phyloP scores from a whole-genome alignment of 129 eudicot species.

The Pseudognaphalium luteoalbum region DNA sequence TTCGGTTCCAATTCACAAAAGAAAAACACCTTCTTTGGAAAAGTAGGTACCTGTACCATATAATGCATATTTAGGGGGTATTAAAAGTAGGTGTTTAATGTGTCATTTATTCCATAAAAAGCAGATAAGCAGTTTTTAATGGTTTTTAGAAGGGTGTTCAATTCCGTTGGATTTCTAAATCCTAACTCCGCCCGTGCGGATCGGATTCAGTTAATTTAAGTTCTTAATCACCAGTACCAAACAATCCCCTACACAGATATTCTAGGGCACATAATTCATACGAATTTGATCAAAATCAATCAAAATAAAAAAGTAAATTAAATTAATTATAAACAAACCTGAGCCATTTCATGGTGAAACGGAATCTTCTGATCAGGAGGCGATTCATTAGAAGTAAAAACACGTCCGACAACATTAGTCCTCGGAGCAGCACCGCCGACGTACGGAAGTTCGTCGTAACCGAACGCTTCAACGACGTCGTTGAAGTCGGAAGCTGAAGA shows the following conservation, averaged over 20 bases:
- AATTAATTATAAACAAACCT: slow-evolving; percentile 35
- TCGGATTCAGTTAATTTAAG: not conserved
- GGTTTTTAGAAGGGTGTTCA: no score
- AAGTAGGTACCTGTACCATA: slow-evolving; percentile 69
- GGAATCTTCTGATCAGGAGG: slow-evolving; percentile 98
- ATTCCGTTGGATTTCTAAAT: not conserved
- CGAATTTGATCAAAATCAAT: not conserved
- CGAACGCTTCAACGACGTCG: slow-evolving; percentile 90
- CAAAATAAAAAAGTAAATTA: not conserved
- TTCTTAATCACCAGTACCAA: not conserved
- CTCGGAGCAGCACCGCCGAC: slow-evolving; percentile 97
- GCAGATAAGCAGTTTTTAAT: no score
- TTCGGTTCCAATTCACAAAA: slow-evolving; percentile 90
- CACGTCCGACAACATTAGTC: slow-evolving; percentile 83
- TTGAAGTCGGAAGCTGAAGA: slow-evolving; percentile 73
- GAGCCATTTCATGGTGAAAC: slow-evolving; percentile 98
- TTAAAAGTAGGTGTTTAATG: no score
- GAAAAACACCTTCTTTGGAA: slow-evolving; percentile 89
- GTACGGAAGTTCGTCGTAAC: slow-evolving; percentile 79
- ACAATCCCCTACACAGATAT: not conserved
- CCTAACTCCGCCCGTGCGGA: no score
- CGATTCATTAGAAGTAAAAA: slow-evolving; percentile 89
- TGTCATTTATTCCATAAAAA: no score
- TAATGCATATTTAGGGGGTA: no score
- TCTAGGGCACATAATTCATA: slow-evolving; percentile 10